Base-by-base conservation (phyloP, 2,329 filamentous ascomycete genomes). In the Pseudonectria buxi region DNA sequence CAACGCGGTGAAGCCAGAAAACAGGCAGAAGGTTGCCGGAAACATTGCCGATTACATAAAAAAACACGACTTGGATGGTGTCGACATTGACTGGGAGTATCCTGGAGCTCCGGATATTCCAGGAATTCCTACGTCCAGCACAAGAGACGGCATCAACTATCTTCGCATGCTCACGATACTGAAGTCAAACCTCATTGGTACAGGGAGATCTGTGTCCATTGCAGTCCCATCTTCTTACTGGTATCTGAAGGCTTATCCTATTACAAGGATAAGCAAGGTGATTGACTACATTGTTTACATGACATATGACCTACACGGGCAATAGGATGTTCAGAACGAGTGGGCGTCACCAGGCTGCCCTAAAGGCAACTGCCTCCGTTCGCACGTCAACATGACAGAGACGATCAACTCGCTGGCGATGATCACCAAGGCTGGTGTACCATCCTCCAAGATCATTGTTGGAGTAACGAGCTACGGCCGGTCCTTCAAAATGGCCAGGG, bases 31-130 rank as follows among this genome's bases (percentile, higher is more conserved):
- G 2, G 53, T 68, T 29, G 44, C 52, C 12, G 38, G 49, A n/a
- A 58, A 61, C 43, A 35, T 62, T 24, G 49, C 54, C 35, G 33
- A 61, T 24, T 61, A 70, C 44, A n/a, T 67, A 36, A 38, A 56
- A 14, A 7, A 65, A 7, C 10, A 62, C 15, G 33, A 40, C 3
- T 40, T 67, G 0, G 63, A 65, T 30, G 62, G 64, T 1, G 42
- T 65, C 4, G 62, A 65, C 30, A 41, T 64, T 13, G 62, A 67
- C 45, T 70, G 64, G 64, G 63, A 65, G 33, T 66, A 67, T 26
- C 55, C 55, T 13, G 49, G 46, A 3, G 49, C 44, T 1, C 39
- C 45, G 16, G 45, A 48, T 15, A 36, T 48, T 7, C 41, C 43
- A 4, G 32, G 11, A 10, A 44, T 44, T 4, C 39, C 39, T 7